These are phyloP conservation scores for Kalmusia sp. DNA, from an alignment of 2,329 filamentous ascomycete genomes.

Conservation along the genomic window DNA sequence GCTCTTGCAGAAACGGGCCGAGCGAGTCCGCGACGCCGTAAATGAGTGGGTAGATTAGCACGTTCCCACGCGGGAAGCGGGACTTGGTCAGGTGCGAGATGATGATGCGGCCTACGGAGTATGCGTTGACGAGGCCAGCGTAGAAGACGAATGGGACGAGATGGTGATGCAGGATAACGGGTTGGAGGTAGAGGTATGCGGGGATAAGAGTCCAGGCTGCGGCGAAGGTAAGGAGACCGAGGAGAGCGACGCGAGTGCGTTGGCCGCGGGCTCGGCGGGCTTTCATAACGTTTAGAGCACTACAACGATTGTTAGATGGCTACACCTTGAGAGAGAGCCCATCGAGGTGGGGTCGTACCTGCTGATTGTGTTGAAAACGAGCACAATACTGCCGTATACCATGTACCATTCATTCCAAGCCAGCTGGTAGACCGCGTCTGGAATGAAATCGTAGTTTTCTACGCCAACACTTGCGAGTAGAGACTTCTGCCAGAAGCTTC, in stretches of 20 bases:
- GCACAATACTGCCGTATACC: slow-evolving; percentile 80
- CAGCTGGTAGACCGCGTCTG: slow-evolving; percentile 75
- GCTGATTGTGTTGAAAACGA: slow-evolving; percentile 83
- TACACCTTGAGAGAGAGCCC: neutral
- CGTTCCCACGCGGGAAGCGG: slow-evolving; percentile 88
- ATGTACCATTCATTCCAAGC: slow-evolving; percentile 94
- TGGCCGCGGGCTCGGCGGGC: slow-evolving; percentile 78
- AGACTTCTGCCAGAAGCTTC: slow-evolving; percentile 89
- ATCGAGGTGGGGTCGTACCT: slow-evolving; percentile 52
- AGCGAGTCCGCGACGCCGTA: slow-evolving; percentile 81
- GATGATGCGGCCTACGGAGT: slow-evolving; percentile 95
- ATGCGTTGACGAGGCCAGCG: slow-evolving; percentile 89
- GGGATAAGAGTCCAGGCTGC: slow-evolving; percentile 78
- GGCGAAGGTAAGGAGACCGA: slow-evolving; percentile 84
- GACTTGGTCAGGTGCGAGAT: slow-evolving; percentile 89
- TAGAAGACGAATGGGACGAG: slow-evolving; percentile 90
- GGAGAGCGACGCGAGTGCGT: slow-evolving; percentile 74
- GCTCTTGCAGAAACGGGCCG: slow-evolving; percentile 68
- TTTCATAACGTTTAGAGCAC: slow-evolving; percentile 81
- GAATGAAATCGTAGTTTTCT: slow-evolving; percentile 68
- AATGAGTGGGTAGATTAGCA: slow-evolving; percentile 78
- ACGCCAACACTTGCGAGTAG: slow-evolving; percentile 76
- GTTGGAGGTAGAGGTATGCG: slow-evolving; percentile 84
- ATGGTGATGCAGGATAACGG: slow-evolving; percentile 80
- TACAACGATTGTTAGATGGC: slow-evolving; percentile 41